Percentiles rank a stretch among this genome's conserved stretches.
These are phyloP conservation scores for Saccharomyces pastorianus DNA, from an alignment of 1,139 yeast species.

Conservation along the genomic window DNA sequence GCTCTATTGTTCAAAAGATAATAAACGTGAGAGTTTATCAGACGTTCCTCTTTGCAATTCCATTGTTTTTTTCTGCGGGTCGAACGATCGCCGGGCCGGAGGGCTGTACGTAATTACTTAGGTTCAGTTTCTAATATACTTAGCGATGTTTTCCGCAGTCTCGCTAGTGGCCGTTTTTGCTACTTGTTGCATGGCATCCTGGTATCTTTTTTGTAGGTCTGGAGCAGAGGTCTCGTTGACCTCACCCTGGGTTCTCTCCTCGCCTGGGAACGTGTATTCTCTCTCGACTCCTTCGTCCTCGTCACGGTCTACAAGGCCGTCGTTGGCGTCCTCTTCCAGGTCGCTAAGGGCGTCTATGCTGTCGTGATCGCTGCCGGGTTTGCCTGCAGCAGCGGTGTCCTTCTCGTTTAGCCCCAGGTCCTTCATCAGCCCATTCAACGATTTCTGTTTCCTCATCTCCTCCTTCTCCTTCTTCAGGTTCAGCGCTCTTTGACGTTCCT, in stretches of 20 bases:
- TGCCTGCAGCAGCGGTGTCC: constrained; percentile 14
- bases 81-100: neutral
- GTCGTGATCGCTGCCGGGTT: constrained; percentile 23
- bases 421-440: constrained; percentile 64
- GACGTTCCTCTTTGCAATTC: neutral
- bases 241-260: constrained; percentile 51
- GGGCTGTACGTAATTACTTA: neutral
- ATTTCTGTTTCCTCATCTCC: constrained; percentile 61
- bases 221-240: constrained; percentile 42
- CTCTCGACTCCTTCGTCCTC: constrained; percentile 49
- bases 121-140: constrained; percentile 41
- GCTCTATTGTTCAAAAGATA: neutral
- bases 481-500: constrained; percentile 76
- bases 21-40: neutral
- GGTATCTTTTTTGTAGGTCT: constrained; percentile 61
- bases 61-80: neutral
- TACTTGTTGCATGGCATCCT: constrained; percentile 59
- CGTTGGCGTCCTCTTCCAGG: constrained; percentile 48
- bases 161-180: constrained; percentile 54
- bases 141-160: constrained; percentile 66
- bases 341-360: constrained; percentile 68
- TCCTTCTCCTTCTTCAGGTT: constrained; percentile 73
- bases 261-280: constrained; percentile 72
- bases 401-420: constrained; percentile 63
- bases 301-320: constrained; percentile 57